phyloP scores from a whole-genome alignment of 2,329 filamentous ascomycete genomes.

The Exutisphaerella laricina region DNA sequence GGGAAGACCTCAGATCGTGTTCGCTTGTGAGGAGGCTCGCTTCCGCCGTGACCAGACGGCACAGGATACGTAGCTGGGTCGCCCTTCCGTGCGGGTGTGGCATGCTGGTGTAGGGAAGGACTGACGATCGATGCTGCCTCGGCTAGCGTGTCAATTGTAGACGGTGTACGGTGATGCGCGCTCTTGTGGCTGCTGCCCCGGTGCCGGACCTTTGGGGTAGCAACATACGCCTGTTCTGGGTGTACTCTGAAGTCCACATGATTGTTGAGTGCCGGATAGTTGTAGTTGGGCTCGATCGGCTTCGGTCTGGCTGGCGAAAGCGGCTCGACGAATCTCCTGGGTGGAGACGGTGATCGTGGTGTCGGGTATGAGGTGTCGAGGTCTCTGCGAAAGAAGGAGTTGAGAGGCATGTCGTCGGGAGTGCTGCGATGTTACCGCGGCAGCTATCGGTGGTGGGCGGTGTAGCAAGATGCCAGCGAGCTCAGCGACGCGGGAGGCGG shows the following conservation, averaged over 20 bases:
- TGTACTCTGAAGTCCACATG: constrained; percentile 20
- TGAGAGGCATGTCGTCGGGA: constrained; percentile 17
- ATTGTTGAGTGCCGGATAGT: constrained; percentile 31
- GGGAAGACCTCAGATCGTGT: constrained; percentile 54
- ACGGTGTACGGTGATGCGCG: constrained; percentile 29
- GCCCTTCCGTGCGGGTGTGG: constrained; percentile 17
- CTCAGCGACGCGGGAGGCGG: too few relatives aligned
- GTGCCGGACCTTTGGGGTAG: constrained; percentile 18
- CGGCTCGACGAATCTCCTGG: constrained; percentile 32
- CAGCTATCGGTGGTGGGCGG: constrained; percentile 5
- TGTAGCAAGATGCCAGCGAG: too few relatives aligned
- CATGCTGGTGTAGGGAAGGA: constrained; percentile 24
- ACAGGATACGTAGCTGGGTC: constrained; percentile 18
- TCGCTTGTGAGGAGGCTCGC: constrained; percentile 54
- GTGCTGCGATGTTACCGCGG: constrained; percentile 8
- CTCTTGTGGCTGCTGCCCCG: constrained; percentile 20
- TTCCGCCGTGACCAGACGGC: constrained; percentile 26
- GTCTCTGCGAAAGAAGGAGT: constrained; percentile 26
- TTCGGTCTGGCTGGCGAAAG: constrained; percentile 30
- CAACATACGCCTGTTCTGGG: constrained; percentile 16
- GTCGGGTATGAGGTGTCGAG: constrained; percentile 8
- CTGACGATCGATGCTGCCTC: constrained; percentile 40
- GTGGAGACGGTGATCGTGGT: constrained; percentile 31
- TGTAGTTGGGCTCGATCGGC: constrained; percentile 32
- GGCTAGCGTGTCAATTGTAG: constrained; percentile 42